A percentile compares a stretch with the other conserved stretches of the same genome.
phyloP scores from a whole-genome alignment of 2,329 filamentous ascomycete genomes.

The Botryosphaeria agaves region DNA sequence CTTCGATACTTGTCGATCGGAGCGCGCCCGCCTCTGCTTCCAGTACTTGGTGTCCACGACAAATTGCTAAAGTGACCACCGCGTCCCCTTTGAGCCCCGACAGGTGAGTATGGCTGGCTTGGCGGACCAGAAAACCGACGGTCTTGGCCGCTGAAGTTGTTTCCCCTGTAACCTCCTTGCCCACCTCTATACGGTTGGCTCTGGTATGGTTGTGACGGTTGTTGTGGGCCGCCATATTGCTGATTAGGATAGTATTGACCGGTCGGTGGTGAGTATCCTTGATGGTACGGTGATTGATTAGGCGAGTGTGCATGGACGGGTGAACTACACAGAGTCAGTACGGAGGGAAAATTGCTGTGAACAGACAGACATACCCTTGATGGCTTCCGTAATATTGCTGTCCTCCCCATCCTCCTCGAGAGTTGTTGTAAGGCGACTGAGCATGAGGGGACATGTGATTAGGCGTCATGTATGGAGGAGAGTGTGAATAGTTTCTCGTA shows the following conservation, averaged over 20 bases:
- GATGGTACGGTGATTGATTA: conserved; percentile 37
- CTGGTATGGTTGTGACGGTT: conserved; percentile 27
- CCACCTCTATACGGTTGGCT: conserved; percentile 34
- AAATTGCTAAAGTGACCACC: conserved; percentile 45
- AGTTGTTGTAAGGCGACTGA: conserved; percentile 40
- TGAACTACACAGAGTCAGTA: conserved; percentile 19
- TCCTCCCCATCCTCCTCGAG: conserved; percentile 35
- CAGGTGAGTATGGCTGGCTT: conserved; percentile 27
- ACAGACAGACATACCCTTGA: conserved; percentile 34
- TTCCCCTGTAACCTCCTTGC: conserved; percentile 39
- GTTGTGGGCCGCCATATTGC: conserved; percentile 9
- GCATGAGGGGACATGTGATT: conserved; percentile 44
- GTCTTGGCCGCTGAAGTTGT: conserved; percentile 32
- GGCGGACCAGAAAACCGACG: conserved; percentile 25
- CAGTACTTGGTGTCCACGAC: conserved; percentile 50
- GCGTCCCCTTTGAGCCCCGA: conserved; percentile 30
- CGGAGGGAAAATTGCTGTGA: conserved; percentile 5
- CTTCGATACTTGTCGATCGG: conserved; percentile 8
- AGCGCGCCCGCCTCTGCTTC: conserved; percentile 32
- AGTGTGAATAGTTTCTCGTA: conserved; percentile 34
- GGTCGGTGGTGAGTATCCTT: conserved; percentile 11
- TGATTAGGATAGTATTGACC: conserved; percentile 13
- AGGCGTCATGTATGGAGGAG: conserved; percentile 40
- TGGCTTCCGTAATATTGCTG: conserved; percentile 27
- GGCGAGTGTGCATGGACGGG: conserved; percentile 40